Evolutionary conservation across 805 yeast species (phyloP), one percentile per base, ranked within the genome.

Genomic region (Pichia nanzhaoensis): DNA sequence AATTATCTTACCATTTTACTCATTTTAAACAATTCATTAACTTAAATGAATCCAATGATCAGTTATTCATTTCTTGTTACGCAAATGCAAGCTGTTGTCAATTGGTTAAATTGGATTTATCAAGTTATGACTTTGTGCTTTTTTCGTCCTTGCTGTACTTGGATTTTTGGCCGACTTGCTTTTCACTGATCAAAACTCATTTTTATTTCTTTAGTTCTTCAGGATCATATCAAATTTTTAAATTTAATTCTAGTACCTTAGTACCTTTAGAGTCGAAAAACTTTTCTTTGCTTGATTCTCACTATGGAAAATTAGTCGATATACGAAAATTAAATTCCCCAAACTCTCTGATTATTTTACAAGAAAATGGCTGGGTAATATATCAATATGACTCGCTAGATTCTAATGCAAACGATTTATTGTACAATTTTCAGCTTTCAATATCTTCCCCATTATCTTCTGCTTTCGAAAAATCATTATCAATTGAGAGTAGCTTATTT

Each of bases 361-460:
- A 62, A 35, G 62, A 60, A 30, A 24, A 27, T n/a, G 66, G 66
- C 13, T 62, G 65, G 64, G 44, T 51, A 2, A 45, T 60, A 3
- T 61, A 60, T 47, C 49, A 59, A 20, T 37, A 37, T 46, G 14
- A 35, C 8, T 12, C 22, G 38, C 20, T 38, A 37, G 1, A 46
- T 44, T 3, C 37, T 36, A 22, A 19, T 19, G 2, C 46, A 42
- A 5, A 39, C 42, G 21, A 27, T 19, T 31, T 30, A n/a, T 13
- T 17, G 9, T 34, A 57, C 7, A 44, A 43, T 35, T 34, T 49
- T 16, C 16, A 22, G 3, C 52, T 56, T 17, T 20, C 53, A 8
- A 46, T 56, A 2, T 57, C 60, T 2, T 59, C 61, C 4, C 63
- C 65, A 3, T 37, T 59, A 30, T 39, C 49, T 5, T 51, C 56